phyloP scores from a whole-genome alignment of 1,284 basidiomycete genomes.

The Inonotus obliquus region DNA sequence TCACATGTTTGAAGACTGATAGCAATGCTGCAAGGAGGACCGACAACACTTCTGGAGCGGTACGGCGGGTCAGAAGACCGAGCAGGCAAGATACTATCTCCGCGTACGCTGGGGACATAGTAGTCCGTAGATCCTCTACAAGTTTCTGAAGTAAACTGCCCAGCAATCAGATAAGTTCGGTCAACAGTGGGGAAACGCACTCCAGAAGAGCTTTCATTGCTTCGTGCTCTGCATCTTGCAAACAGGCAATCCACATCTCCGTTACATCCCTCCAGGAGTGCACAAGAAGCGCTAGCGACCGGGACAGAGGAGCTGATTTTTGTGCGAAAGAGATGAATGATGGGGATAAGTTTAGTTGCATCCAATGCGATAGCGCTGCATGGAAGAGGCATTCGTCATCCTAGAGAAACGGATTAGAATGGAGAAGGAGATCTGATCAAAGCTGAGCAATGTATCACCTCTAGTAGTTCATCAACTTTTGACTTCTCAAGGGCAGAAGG shows the following conservation, averaged over 20 bases:
- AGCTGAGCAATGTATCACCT: conserved; percentile 34
- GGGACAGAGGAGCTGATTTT: conserved; percentile 55
- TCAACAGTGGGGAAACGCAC: conserved; percentile 38
- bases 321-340: conserved; percentile 71
- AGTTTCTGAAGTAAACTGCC: conserved; percentile 69
- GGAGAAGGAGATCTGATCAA: not conserved
- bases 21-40: conserved; percentile 61
- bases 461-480: conserved; percentile 56
- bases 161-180: not conserved
- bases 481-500: conserved; percentile 57
- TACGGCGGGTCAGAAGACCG: conserved; percentile 50
- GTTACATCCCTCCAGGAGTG: conserved; percentile 74
- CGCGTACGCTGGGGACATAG: conserved; percentile 55
- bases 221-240: conserved; percentile 61
- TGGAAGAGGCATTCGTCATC: conserved; percentile 73
- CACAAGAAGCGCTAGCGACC: conserved; percentile 76
- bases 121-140: conserved; percentile 68
- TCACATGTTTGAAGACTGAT: conserved; percentile 62
- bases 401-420: conserved; percentile 31
- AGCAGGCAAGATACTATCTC: conserved; percentile 50
- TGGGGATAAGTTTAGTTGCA: conserved; percentile 75
- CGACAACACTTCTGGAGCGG: conserved; percentile 56
- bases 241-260: conserved; percentile 52
- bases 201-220: conserved; percentile 64
- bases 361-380: conserved; percentile 64